phyloP scores from a whole-genome alignment of 352 stramenopile species.

The Phytophthora europaea region DNA sequence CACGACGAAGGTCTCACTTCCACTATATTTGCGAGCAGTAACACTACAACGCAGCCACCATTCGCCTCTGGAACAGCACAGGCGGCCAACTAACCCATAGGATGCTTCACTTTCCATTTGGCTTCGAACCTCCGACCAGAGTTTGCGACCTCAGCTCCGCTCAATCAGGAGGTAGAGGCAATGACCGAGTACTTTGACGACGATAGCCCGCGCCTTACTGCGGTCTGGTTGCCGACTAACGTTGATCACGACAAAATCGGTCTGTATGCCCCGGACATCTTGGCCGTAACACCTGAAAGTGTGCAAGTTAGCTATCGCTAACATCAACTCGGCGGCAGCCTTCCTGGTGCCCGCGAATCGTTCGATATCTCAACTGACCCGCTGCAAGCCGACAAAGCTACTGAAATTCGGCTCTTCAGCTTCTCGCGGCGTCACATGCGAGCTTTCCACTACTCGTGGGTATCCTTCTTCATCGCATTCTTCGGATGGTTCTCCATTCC shows the following conservation, averaged over 20 bases:
- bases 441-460: slow-evolving; percentile 95
- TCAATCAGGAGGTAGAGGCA: neutral
- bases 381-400: slow-evolving; percentile 40
- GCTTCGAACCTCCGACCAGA: slow-evolving; percentile 4
- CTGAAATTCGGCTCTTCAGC: slow-evolving; percentile 44
- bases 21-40: slow-evolving; percentile 12
- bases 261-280: slow-evolving; percentile 9
- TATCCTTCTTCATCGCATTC: slow-evolving; percentile 96
- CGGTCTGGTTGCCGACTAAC: neutral
- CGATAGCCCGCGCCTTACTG: slow-evolving; percentile 5
- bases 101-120: slow-evolving; percentile 9
- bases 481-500: slow-evolving; percentile 94
- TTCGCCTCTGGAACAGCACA: neutral
- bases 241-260: slow-evolving; percentile 2
- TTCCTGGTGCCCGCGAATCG: too few relatives aligned
- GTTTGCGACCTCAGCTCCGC: neutral
- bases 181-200: slow-evolving; percentile 23
- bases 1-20: slow-evolving; percentile 3
- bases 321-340: slow-evolving; percentile 23
- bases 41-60: slow-evolving; percentile 2
- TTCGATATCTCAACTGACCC: slow-evolving; percentile 16
- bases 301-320: slow-evolving; percentile 6
- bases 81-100: neutral
- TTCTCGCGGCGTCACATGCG: slow-evolving; percentile 32
- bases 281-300: neutral